Conservation (phyloP, 371 early-diverging fungal species). For the Modicella reniformis region DNA sequence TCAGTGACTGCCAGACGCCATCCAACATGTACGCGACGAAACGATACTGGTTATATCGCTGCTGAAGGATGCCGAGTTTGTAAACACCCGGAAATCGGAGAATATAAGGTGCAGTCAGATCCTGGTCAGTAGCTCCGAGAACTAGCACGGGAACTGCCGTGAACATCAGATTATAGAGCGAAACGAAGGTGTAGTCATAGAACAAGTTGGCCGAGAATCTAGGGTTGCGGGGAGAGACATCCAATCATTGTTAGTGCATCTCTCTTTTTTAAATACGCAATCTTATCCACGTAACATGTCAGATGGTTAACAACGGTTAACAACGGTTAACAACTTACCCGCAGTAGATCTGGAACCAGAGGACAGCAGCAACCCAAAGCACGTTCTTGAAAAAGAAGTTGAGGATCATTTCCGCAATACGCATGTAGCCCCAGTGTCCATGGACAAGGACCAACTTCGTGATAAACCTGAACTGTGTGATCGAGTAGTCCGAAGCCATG, state of each 20-base stretch:
- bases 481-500: slow-evolving; percentile 91
- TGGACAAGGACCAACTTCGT: slow-evolving; percentile 81
- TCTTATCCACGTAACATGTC: no score
- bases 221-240: no score
- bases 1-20: slow-evolving; percentile 76
- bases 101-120: slow-evolving; percentile 65
- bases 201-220: slow-evolving; percentile 84
- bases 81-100: slow-evolving; percentile 75
- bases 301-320: no score
- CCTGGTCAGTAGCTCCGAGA: slow-evolving; percentile 74
- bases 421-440: slow-evolving; percentile 90
- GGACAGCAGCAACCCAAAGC: slow-evolving; percentile 83
- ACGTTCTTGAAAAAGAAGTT: slow-evolving; percentile 95
- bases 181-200: slow-evolving; percentile 87
- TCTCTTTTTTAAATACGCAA: no score
- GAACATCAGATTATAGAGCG: slow-evolving; percentile 83
- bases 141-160: slow-evolving; percentile 77
- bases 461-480: slow-evolving; percentile 91
- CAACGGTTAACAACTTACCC: slow-evolving; percentile 53
- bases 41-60: slow-evolving; percentile 65
- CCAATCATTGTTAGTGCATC: no score
- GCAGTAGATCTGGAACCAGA: slow-evolving; percentile 89
- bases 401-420: slow-evolving; percentile 89
- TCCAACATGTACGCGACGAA: slow-evolving; percentile 77
- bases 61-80: slow-evolving; percentile 68